A percentile compares a stretch with the other conserved stretches of the same genome.
Evolutionary conservation across 768 basidiomycete genomes (phyloP).

Genomic region (Mycena maculata): DNA sequence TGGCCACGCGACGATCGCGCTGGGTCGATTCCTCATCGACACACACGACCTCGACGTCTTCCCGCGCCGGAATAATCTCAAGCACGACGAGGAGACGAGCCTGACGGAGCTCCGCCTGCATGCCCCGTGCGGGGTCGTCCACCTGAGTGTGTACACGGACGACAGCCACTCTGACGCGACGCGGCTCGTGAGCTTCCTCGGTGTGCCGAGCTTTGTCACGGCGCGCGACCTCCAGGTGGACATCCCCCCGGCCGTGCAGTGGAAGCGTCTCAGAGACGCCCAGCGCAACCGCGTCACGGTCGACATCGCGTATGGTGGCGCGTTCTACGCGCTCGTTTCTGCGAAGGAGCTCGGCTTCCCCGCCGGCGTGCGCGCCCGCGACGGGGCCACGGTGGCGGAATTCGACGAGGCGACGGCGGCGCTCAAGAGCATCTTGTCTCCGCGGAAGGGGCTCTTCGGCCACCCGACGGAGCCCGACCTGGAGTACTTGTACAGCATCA

Average conservation of each 20-base stretch:
- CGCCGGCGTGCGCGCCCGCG: constrained; percentile 31
- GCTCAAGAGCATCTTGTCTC: constrained; percentile 41
- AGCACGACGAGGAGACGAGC: constrained; percentile 34
- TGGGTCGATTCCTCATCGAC: constrained; percentile 54
- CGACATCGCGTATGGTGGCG: constrained; percentile 53
- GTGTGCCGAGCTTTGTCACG: constrained; percentile 50
- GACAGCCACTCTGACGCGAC: constrained; percentile 42
- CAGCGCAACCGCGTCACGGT: constrained; percentile 37
- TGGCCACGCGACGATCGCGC: constrained; percentile 54
- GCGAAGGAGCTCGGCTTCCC: constrained; percentile 50
- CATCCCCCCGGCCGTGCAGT: constrained; percentile 42
- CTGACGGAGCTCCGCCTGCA: constrained; percentile 45
- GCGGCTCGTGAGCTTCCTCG: constrained; percentile 47
- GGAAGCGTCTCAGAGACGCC: constrained; percentile 38
- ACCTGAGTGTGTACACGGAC: constrained; percentile 44
- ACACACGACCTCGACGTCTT: constrained; percentile 48
- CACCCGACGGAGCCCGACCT: constrained; percentile 48
- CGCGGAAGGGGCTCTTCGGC: constrained; percentile 37
- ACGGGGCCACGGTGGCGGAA: constrained; percentile 29
- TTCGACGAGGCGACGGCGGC: constrained; percentile 45
- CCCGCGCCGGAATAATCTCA: constrained; percentile 41
- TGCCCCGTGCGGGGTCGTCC: constrained; percentile 53
- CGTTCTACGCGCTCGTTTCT: constrained; percentile 53
- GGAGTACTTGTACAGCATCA: constrained; percentile 52
- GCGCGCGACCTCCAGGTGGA: constrained; percentile 41